Conservation (phyloP, 768 basidiomycete genomes). For the Leccinum obscurum region DNA sequence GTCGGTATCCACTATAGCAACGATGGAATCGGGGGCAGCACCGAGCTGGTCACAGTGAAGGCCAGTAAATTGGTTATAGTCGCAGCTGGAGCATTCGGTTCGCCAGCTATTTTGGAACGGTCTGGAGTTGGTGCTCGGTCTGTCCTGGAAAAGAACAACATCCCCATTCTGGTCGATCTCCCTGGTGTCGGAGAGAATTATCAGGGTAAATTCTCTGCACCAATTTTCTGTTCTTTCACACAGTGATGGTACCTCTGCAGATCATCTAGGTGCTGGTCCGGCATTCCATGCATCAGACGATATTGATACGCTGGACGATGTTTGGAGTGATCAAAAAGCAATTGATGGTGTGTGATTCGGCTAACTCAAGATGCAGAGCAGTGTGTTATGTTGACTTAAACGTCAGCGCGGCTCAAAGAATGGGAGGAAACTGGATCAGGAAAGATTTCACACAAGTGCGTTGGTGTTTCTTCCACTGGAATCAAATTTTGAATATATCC, state of each 20-base stretch:
- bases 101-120: constrained; percentile 54
- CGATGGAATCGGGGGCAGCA: constrained; percentile 19
- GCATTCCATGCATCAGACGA: constrained; percentile 44
- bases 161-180: constrained; percentile 35
- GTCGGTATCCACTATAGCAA: constrained; percentile 36
- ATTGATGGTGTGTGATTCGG: constrained; percentile 37
- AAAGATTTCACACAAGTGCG: constrained; percentile 54
- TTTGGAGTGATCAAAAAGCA: constrained; percentile 40
- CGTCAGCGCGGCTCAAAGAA: constrained; percentile 28
- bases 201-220: constrained; percentile 39
- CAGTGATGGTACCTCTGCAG: constrained; percentile 4
- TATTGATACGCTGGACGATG: constrained; percentile 46
- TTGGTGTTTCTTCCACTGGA: not conserved
- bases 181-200: constrained; percentile 18
- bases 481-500: not conserved
- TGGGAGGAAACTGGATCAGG: constrained; percentile 43
- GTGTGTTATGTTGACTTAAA: not conserved
- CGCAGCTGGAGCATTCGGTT: constrained; percentile 54
- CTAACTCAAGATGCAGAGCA: constrained; percentile 11
- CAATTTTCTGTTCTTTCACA: not conserved
- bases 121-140: constrained; percentile 64
- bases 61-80: constrained; percentile 45
- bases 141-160: constrained; percentile 46
- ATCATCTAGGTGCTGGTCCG: constrained; percentile 31
- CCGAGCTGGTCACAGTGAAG: constrained; percentile 17